Evolutionary conservation across 805 yeast species (phyloP).

Genomic region (Lipomyces yamanashiensis): DNA sequence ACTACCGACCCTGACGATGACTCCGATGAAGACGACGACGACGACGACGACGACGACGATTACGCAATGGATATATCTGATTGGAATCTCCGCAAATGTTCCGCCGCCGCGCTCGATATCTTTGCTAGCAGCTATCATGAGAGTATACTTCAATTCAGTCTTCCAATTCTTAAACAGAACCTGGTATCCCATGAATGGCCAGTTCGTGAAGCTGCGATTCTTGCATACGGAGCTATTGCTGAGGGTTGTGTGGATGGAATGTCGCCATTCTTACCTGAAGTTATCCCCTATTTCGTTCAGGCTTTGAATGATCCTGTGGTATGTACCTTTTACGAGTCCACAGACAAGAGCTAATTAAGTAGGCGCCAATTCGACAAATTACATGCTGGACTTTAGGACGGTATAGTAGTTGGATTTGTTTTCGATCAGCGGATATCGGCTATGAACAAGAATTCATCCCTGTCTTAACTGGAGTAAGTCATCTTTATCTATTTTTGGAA

Average conservation of each 20-base stretch:
- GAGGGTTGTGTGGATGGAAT: constrained; percentile 79
- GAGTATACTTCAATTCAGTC: constrained; percentile 64
- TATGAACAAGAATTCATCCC: constrained; percentile 73
- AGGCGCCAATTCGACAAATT: constrained; percentile 88
- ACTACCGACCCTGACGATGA: constrained; percentile 42
- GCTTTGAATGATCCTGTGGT: constrained; percentile 61
- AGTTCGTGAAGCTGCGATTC: constrained; percentile 86
- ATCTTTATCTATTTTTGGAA: background rate
- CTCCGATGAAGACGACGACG: constrained; percentile 60
- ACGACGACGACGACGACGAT: constrained; percentile 74
- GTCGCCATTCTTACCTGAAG: constrained; percentile 70
- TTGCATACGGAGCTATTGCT: constrained; percentile 94
- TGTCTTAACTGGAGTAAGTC: constrained; percentile 68
- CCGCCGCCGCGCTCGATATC: constrained; percentile 90
- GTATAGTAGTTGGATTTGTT: constrained; percentile 79
- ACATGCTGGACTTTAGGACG: constrained; percentile 95
- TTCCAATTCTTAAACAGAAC: constrained; percentile 76
- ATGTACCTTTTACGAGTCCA: background rate
- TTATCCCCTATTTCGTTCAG: constrained; percentile 84
- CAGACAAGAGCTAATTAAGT: constrained; percentile 38
- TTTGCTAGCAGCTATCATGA: constrained; percentile 71
- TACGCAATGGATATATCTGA: constrained; percentile 69
- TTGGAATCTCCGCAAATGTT: constrained; percentile 92
- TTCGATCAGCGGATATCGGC: constrained; percentile 64
- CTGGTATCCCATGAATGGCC: constrained; percentile 81